These are phyloP conservation scores for Lentinula boryana DNA, from an alignment of 768 basidiomycete genomes.

Conservation along the genomic window DNA sequence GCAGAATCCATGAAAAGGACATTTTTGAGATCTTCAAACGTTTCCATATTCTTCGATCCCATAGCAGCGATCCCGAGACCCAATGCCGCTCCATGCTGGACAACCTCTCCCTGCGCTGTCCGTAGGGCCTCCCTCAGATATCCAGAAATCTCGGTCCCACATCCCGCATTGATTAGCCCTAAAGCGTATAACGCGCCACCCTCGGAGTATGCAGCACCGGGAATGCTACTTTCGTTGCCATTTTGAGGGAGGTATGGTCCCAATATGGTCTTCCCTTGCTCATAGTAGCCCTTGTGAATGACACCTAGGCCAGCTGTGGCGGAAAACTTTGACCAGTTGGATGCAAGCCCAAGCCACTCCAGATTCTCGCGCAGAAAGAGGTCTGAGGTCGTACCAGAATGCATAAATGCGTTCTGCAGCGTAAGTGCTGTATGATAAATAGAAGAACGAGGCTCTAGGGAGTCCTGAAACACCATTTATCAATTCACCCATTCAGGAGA, in stretches of 20 bases:
- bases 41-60: constrained; percentile 83
- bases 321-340: constrained; percentile 98
- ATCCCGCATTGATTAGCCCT: constrained; percentile 91
- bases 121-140: constrained; percentile 81
- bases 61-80: constrained; percentile 96
- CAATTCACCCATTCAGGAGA: not conserved
- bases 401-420: constrained; percentile 96
- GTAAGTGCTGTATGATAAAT: constrained; percentile 97
- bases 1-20: constrained; percentile 92
- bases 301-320: constrained; percentile 96
- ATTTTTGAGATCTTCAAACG: constrained; percentile 89
- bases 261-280: constrained; percentile 88
- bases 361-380: constrained; percentile 91
- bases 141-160: constrained; percentile 68
- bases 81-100: constrained; percentile 95
- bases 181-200: constrained; percentile 95
- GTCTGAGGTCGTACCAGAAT: constrained; percentile 97
- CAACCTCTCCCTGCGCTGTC: constrained; percentile 72
- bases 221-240: constrained; percentile 69
- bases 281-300: constrained; percentile 95
- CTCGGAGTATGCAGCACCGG: constrained; percentile 84
- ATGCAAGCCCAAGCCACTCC: constrained; percentile 92
- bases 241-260: constrained; percentile 87
- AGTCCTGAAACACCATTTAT: constrained; percentile 50
- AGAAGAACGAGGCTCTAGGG: constrained; percentile 88